phyloP scores from a whole-genome alignment of 1,284 basidiomycete genomes.

The Ganoderma multipileum region DNA sequence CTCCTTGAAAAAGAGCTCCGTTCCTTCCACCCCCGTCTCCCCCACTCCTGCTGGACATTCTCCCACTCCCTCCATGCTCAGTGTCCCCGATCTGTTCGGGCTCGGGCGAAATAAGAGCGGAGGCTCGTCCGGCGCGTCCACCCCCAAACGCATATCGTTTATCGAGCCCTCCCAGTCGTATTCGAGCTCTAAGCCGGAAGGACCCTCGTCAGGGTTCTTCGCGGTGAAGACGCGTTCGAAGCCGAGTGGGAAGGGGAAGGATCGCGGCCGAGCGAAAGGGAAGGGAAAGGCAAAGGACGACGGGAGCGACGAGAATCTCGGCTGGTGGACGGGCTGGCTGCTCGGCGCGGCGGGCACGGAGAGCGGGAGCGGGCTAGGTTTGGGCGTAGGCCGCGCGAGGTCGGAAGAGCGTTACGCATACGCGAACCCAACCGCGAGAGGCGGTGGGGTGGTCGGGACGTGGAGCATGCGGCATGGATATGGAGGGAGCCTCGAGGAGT shows the following conservation, averaged over 20 bases:
- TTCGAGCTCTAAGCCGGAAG: slow-evolving; percentile 40
- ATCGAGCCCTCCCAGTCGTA: slow-evolving; percentile 74
- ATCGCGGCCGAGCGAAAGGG: slow-evolving; percentile 29
- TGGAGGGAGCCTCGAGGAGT: slow-evolving; percentile 36
- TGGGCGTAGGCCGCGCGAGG: slow-evolving; percentile 25
- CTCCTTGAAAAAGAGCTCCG: slow-evolving; percentile 59
- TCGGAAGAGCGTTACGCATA: slow-evolving; percentile 34
- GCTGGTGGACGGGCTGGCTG: slow-evolving; percentile 63
- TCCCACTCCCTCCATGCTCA: slow-evolving; percentile 41
- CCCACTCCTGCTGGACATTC: slow-evolving; percentile 39
- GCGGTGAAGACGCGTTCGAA: slow-evolving; percentile 36
- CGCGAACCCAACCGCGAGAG: slow-evolving; percentile 18
- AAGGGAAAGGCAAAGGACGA: slow-evolving; percentile 35
- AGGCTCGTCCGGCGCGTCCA: slow-evolving; percentile 50
- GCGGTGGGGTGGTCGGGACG: slow-evolving; percentile 21
- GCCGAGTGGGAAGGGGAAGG: slow-evolving; percentile 34
- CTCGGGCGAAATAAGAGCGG: slow-evolving; percentile 31
- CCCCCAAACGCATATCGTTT: slow-evolving; percentile 81
- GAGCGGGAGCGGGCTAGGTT: slow-evolving; percentile 25
- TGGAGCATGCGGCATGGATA: slow-evolving; percentile 36
- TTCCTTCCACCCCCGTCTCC: slow-evolving; percentile 38
- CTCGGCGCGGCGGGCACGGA: slow-evolving; percentile 35
- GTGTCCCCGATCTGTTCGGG: slow-evolving; percentile 35
- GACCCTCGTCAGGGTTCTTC: slow-evolving; percentile 34
- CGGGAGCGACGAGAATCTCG: slow-evolving; percentile 34